These are phyloP conservation scores for Pyrenophora graminea DNA, from an alignment of 2,329 filamentous ascomycete genomes.

Conservation along the genomic window DNA sequence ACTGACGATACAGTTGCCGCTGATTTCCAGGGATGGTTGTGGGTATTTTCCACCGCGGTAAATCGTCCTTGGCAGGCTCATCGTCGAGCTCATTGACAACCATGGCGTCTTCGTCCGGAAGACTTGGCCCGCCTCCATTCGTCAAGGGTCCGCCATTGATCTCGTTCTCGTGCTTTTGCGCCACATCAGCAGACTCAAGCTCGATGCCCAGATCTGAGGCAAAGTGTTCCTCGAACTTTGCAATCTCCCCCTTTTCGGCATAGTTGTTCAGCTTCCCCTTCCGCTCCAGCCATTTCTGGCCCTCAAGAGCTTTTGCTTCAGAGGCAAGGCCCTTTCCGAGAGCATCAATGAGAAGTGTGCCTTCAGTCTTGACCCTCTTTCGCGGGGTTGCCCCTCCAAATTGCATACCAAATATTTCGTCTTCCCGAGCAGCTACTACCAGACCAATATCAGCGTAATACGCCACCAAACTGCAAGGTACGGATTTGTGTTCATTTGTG, in stretches of 20 bases:
- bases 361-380: constrained; percentile 45
- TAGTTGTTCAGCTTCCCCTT: constrained; percentile 44
- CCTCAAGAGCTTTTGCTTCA: constrained; percentile 13
- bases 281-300: constrained; percentile 35
- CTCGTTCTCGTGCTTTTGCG: constrained; percentile 27
- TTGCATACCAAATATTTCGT: constrained; percentile 69
- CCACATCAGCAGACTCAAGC: constrained; percentile 28
- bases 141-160: constrained; percentile 23
- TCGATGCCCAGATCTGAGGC: constrained; percentile 44
- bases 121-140: constrained; percentile 28
- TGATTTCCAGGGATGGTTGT: constrained; percentile 48
- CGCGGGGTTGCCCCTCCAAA: constrained; percentile 38
- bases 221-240: constrained; percentile 50
- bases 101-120: constrained; percentile 22
- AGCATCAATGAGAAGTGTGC: constrained; percentile 71
- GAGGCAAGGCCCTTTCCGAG: constrained; percentile 65
- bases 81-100: constrained; percentile 24
- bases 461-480: constrained; percentile 28
- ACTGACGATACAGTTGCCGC: constrained; percentile 64
- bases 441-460: constrained; percentile 70
- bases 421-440: constrained; percentile 66
- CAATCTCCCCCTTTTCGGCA: constrained; percentile 42
- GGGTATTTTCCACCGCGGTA: constrained; percentile 55
- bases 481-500: constrained; percentile 53
- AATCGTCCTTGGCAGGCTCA: constrained; percentile 21